Evolutionary conservation across 179 eudicot species (phyloP).

Genomic region (Beta macrorhiza): DNA sequence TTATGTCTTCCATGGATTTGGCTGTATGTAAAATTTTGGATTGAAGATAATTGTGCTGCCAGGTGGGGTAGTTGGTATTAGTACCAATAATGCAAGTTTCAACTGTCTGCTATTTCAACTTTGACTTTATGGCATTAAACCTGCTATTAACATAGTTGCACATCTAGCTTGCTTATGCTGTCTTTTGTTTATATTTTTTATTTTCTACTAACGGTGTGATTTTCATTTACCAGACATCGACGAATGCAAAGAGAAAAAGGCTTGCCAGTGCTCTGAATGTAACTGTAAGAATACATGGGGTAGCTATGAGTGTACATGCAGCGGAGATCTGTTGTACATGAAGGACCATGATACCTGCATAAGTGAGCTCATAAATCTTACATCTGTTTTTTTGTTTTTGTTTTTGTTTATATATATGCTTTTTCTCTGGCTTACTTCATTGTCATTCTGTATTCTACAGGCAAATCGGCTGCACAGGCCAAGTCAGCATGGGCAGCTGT

Average conservation of each 20-base stretch:
- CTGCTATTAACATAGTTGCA: neutral
- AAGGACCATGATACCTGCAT: constrained; percentile 96
- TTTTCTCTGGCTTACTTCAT: neutral
- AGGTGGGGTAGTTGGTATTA: neutral
- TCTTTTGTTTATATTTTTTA: neutral
- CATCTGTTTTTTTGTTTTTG: neutral
- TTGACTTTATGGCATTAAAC: neutral
- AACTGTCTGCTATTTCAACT: neutral
- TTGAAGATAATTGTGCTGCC: neutral
- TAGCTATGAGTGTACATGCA: constrained; percentile 83
- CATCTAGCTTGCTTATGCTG: constrained; percentile 8
- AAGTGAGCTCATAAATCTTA: constrained; percentile 47
- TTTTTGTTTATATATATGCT: neutral
- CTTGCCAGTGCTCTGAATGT: constrained; percentile 94
- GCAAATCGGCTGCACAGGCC: constrained; percentile 60
- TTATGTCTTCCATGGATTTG: neutral
- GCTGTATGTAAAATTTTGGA: neutral
- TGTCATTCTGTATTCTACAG: constrained; percentile 38
- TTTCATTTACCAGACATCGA: constrained; percentile 58
- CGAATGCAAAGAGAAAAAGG: constrained; percentile 88
- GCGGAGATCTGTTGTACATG: constrained; percentile 78
- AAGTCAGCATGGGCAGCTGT: constrained; percentile 75
- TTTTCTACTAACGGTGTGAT: neutral
- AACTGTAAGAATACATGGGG: constrained; percentile 98
- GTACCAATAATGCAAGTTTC: neutral